Percentiles rank a stretch among this genome's conserved stretches.
Evolutionary conservation across 352 stramenopile genomes (phyloP).

Genomic region (Phytophthora parvispora): DNA sequence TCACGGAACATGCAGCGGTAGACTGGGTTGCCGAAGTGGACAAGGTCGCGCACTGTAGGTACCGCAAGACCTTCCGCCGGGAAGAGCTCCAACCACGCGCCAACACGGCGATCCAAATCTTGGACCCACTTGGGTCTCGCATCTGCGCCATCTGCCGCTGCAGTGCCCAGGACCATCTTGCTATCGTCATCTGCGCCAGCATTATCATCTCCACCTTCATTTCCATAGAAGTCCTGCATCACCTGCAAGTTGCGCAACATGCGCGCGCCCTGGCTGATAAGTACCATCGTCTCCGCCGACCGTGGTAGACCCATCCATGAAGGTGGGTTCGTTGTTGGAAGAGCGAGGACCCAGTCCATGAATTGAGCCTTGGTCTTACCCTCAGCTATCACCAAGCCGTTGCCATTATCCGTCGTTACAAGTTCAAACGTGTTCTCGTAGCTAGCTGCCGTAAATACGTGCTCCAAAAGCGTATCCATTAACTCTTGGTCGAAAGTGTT

Average conservation of each 20-base stretch:
- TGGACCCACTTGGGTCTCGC: conserved; percentile 84
- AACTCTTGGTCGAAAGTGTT: conserved; percentile 97
- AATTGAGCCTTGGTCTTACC: conserved; percentile 95
- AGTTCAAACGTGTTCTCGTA: conserved; percentile 94
- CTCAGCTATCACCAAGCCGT: conserved; percentile 82
- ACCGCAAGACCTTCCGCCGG: conserved; percentile 49
- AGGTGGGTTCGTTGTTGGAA: conserved; percentile 93
- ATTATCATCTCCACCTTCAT: conserved; percentile 51
- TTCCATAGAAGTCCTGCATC: conserved; percentile 88
- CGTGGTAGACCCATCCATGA: conserved; percentile 94
- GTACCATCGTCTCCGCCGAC: conserved; percentile 93
- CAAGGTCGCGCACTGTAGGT: conserved; percentile 58
- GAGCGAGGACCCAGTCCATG: conserved; percentile 88
- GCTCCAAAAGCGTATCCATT: conserved; percentile 95
- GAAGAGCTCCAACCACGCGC: conserved; percentile 71
- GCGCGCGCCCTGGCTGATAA: conserved; percentile 80
- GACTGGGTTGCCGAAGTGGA: conserved; percentile 89
- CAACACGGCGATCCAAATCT: conserved; percentile 78
- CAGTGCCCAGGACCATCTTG: conserved; percentile 60
- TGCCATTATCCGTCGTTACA: conserved; percentile 52
- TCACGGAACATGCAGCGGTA: conserved; percentile 94
- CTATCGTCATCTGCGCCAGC: conserved; percentile 58
- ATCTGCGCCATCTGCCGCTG: conserved; percentile 46
- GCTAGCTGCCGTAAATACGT: conserved; percentile 94
- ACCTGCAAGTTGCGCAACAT: conserved; percentile 88